Conservation (phyloP, 169 alveolate genomes). For the Cryptosporidium parvum region DNA sequence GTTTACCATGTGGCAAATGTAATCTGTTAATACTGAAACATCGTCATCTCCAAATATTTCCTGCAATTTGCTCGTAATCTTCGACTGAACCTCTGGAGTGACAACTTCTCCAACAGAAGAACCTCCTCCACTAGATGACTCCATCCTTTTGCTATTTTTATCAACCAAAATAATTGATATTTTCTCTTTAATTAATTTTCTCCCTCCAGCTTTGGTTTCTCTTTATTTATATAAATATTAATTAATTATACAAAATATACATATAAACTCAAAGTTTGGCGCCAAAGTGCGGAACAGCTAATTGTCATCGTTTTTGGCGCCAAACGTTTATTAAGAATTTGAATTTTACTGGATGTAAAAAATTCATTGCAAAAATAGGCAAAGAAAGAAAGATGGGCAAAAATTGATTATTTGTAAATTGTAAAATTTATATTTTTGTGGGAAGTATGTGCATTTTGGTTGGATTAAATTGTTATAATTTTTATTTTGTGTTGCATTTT, state of each 20-base stretch:
- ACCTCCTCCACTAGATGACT: constrained; percentile 32
- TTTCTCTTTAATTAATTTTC: constrained; percentile 8
- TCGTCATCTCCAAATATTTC: constrained; percentile 75
- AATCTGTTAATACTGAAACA: constrained; percentile 72
- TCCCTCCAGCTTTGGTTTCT: background rate
- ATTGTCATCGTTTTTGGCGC: constrained; percentile 24
- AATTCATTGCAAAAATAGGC: constrained; percentile 18
- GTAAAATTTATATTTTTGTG: background rate
- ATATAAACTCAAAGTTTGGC: constrained; percentile 7
- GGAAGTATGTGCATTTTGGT: background rate
- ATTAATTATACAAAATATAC: too few species aligned
- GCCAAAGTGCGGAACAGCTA: constrained; percentile 28
- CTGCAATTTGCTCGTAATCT: constrained; percentile 48
- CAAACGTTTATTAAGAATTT: background rate
- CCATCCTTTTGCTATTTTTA: background rate
- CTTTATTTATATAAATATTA: background rate
- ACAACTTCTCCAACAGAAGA: constrained; percentile 20
- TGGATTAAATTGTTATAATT: background rate
- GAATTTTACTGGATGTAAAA: constrained; percentile 13
- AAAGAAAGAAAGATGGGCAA: constrained; percentile 1
- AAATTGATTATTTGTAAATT: background rate
- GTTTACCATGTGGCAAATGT: constrained; percentile 60
- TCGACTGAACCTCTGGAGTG: constrained; percentile 57
- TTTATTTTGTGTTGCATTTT: background rate
- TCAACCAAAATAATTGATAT: background rate